phyloP scores from a whole-genome alignment of 1,139 yeast genomes.

The Debaryomyces sp. region DNA sequence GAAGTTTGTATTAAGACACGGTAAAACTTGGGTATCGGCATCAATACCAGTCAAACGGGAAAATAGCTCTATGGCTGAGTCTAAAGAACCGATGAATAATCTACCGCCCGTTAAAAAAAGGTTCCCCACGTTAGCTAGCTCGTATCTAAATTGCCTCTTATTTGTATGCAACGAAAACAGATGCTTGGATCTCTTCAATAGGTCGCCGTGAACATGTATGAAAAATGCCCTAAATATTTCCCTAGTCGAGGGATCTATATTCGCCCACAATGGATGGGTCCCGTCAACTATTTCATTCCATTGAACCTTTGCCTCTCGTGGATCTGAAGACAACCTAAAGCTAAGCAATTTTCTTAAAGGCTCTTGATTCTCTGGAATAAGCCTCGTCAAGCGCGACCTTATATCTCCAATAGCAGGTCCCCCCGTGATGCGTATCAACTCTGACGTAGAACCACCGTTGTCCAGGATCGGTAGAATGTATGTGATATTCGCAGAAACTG shows the following conservation, averaged over 20 bases:
- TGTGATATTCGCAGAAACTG: constrained; percentile 46
- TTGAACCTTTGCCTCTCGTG: constrained; percentile 59
- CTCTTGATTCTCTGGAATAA: constrained; percentile 56
- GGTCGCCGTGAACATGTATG: constrained; percentile 76
- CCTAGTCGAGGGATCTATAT: constrained; percentile 61
- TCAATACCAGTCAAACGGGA: constrained; percentile 68
- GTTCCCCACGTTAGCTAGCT: constrained; percentile 84
- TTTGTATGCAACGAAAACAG: constrained; percentile 35
- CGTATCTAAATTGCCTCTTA: constrained; percentile 63
- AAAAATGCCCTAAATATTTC: constrained; percentile 79
- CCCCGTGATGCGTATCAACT: constrained; percentile 83
- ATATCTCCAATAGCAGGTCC: constrained; percentile 97
- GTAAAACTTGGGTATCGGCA: constrained; percentile 59
- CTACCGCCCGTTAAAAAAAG: constrained; percentile 82
- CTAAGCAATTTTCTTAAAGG: constrained; percentile 54
- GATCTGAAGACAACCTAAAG: constrained; percentile 59
- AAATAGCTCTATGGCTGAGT: constrained; percentile 78
- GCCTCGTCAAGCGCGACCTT: constrained; percentile 75
- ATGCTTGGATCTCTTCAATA: constrained; percentile 66
- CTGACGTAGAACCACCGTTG: constrained; percentile 95
- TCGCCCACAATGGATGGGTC: constrained; percentile 67
- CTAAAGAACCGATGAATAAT: constrained; percentile 79
- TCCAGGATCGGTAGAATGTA: constrained; percentile 86
- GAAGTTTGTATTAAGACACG: constrained; percentile 83
- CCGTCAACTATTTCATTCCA: constrained; percentile 86